Evolutionary conservation across 208 protist species (phyloP).

Genomic region (Wallacemonas sp.): DNA sequence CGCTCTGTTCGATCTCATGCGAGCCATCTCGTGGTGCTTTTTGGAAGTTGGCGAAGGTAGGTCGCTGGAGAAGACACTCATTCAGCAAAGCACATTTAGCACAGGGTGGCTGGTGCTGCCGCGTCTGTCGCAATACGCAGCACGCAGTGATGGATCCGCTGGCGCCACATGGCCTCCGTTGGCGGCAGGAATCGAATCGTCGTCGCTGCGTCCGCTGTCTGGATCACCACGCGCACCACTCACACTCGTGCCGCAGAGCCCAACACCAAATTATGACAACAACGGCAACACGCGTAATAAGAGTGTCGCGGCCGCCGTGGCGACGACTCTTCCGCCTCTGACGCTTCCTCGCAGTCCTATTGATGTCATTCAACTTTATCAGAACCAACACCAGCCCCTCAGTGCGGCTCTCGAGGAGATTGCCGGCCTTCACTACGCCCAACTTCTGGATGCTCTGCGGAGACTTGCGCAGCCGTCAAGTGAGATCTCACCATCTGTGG

Average conservation of each 20-base stretch:
- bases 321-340: background rate
- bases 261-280: too few relatives aligned
- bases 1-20: slow-evolving; percentile 22
- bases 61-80: slow-evolving; percentile 13
- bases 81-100: slow-evolving; percentile 1
- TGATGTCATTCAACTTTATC: background rate
- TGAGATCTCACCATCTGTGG: slow-evolving; percentile 8
- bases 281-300: too few relatives aligned
- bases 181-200: too few relatives aligned
- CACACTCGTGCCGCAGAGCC: too few relatives aligned
- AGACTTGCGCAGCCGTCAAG: slow-evolving; percentile 6
- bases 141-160: background rate
- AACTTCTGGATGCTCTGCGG: slow-evolving; percentile 11
- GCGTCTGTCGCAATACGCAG: background rate
- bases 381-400: background rate
- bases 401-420: slow-evolving; percentile 1
- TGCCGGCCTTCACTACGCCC: slow-evolving; percentile 1
- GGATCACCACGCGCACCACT: too few relatives aligned
- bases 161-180: too few relatives aligned
- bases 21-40: slow-evolving; percentile 41
- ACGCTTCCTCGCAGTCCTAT: background rate
- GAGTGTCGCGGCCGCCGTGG: background rate
- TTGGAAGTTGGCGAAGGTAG: slow-evolving; percentile 28
- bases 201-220: too few relatives aligned
- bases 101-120: background rate